Base-by-base conservation (phyloP, 2,329 filamentous ascomycete species). In the Pseudocercospora musae region DNA sequence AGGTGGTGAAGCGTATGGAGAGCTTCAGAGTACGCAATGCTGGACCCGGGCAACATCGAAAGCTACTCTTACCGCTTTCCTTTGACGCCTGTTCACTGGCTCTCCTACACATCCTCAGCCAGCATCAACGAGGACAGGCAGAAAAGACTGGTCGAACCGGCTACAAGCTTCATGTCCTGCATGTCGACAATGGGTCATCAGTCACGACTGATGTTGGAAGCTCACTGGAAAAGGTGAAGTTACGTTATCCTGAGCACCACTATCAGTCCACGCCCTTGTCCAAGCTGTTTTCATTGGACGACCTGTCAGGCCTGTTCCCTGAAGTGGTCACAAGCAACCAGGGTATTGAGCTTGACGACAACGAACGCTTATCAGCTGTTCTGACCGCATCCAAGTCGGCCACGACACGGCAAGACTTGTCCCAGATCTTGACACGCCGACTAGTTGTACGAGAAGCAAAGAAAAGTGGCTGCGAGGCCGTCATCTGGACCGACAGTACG, bases 401-500 rank as follows among this genome's bases (percentile, higher is more conserved):
- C 6, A 93, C 92, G 2, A 90, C 92, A 1, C 85, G 86, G 67
- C 81, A 87, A 18, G 95, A 99, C 73, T 79, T 96, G 4, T 77
- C 88, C 27, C 82, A 85, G 13, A 85, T 92, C 25, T 80, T 98
- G 25, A 82, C 88, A 33, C 89, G 87, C 6, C 86, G 90, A 68
- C 79, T 96, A 4, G 83, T 97, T 31, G 80, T 92, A 56, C 79
- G 85, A 49, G 79, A 86, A 49, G 90, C 90, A 9, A 82, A 84
- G 64, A 75, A 79, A 15, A 78, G 82, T 27, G 78, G 73, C 11
- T 95, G 88, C 74, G 85, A 89, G 66, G 87, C 87, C 11, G 83
- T 98, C 46, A 78, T 98, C 1, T 89, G 95, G 76, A 93, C 91
- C 21, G 88, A 94, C 77, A 96, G 87, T 68, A 96, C 95, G 20